A percentile compares a stretch with the other conserved stretches of the same genome.
phyloP scores from a whole-genome alignment of 441 rosid genomes.

The Erysimum pusillum region DNA sequence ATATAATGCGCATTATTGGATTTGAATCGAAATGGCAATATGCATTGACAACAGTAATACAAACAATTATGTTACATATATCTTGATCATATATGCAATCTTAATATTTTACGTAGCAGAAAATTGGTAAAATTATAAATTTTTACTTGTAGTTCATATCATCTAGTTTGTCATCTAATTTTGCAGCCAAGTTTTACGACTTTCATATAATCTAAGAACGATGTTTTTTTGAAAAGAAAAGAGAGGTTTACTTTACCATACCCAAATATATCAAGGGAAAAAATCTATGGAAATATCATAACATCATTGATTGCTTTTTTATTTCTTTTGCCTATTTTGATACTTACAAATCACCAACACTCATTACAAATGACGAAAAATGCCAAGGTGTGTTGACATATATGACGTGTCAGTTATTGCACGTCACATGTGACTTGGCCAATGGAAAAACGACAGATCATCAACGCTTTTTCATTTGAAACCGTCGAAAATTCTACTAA shows the following conservation, averaged over 20 bases:
- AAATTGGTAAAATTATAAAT: not conserved
- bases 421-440: slow-evolving; percentile 30
- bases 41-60: too few relatives aligned
- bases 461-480: slow-evolving; percentile 11
- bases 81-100: too few relatives aligned
- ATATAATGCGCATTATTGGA: too few relatives aligned
- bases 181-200: not conserved
- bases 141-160: not conserved
- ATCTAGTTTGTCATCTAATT: not conserved
- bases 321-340: not conserved
- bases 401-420: slow-evolving; percentile 30
- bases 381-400: not conserved
- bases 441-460: slow-evolving; percentile 24
- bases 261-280: not conserved
- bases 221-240: not conserved
- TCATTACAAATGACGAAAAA: not conserved
- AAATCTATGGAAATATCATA: not conserved
- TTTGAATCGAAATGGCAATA: too few relatives aligned
- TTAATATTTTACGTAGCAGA: too few relatives aligned
- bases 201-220: not conserved
- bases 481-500: slow-evolving; percentile 21
- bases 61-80: too few relatives aligned
- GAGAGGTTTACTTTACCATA: not conserved
- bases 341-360: not conserved
- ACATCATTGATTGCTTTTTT: not conserved